Base-by-base conservation (phyloP, 1,284 basidiomycete species). In the Agroathelia rolfsii region DNA sequence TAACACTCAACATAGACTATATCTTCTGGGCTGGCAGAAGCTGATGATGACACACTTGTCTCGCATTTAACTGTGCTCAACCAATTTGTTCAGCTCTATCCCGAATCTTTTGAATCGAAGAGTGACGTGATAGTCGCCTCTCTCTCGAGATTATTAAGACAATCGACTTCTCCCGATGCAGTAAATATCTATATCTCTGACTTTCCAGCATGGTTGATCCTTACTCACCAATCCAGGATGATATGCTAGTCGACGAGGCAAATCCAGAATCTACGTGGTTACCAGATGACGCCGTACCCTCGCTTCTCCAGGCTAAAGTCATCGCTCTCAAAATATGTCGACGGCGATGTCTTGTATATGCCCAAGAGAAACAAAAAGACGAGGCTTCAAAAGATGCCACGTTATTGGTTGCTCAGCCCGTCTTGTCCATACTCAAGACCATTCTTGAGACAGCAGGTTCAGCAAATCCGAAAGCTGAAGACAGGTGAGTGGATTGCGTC, bases 321-420 rank as follows among this genome's bases (percentile, higher is more conserved):
- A 56, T 80, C 5, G 71, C 75, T 0, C 52, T 95, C 29, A 88
- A 93, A 52, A 66, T 92, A 3, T 78, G 77, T 48, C 69, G 84
- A 15, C 79, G 87, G 51, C 74, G 87, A 11, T 77, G 79, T 48
- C 61, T 92, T 9, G 72, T 79, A 0, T 77, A 81, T 47, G 74
- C 72, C 0, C n/a, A n/a, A n/a, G n/a, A n/a, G n/a, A n/a, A n/a
- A n/a, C n/a, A n/a, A n/a, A n/a, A n/a, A n/a, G n/a, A n/a, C n/a
- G n/a, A n/a, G n/a, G n/a, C n/a, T n/a, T 47, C 61, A 2, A 58
- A 67, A 2, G 68, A 75, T 5, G 66, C 72, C 2, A 78, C 83
- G 2, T 41, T 73, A 21, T 72, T 80, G 15, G 68, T 86, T 24
- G 72, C 79, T 1, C 65, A 63, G 1, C 87, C 88, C 0, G 79